Evolutionary conservation across 148 eudicot species (phyloP), one percentile per base, ranked within the genome.

Genomic region (Rhododendron vialii): DNA sequence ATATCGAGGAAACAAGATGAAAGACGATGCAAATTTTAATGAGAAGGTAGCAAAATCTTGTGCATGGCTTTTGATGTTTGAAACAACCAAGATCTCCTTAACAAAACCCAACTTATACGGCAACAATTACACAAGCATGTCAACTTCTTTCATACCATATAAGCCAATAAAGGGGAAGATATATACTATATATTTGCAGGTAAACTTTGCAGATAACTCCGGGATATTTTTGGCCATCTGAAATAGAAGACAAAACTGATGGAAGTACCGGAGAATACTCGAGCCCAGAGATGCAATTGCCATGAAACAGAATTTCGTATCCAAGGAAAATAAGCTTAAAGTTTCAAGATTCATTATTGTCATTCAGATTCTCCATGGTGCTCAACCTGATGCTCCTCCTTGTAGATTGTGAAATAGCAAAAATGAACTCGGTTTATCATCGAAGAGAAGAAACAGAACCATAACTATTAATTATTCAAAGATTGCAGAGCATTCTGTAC

Each of bases 401-500:
- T 4, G 33, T 18, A 78, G 8, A 45, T 79, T 48, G 35, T 79
- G 57, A 47, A 79, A 79, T 7, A 26, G 30, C 26, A 77, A n/a
- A 79, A 48, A 18, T 28, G 36, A 30, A 80, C 83, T 51, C 17
- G 3, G 63, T 15, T 51, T 20, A 36, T 82, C 12, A 51, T 20
- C 50, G 10, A 33, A 20, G 22, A 79, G 35, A 65, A 47, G 83
- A 45, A 80, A 38, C 67, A 47, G 35, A 69, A 86, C 26, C 84
- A 82, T 41, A 82, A 73, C 43, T 33, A 71, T 26, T 41, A 24
- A 74, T 73, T 82, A 86, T 82, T 86, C 71, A 28, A 22, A 86
- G 69, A 84, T 20, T 48, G 84, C 2, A 63, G 35, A 81, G 35
- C 53, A 51, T 82, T 81, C 84, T 86, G 88, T 86, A 86, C 88